Evolutionary conservation across 352 stramenopile genomes (phyloP), one percentile per base, ranked within the genome.

Genomic region (Phytopythium chamaehyphon): DNA sequence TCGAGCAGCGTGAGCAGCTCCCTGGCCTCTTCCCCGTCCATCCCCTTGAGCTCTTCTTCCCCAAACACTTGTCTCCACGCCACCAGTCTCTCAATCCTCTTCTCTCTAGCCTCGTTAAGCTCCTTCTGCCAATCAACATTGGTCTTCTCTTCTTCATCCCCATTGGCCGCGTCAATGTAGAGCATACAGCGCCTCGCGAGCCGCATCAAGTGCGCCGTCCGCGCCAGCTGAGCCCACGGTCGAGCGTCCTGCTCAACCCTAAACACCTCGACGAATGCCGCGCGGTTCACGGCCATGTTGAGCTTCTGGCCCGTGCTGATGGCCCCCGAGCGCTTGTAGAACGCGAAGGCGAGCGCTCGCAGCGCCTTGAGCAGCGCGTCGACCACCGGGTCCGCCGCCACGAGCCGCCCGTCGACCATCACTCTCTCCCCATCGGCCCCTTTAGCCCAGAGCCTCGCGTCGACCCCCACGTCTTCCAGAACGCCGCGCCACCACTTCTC

Each of bases 191-290:
- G 37, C 10, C 37, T 16, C 16, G 11, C 16, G 7, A 43, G 37
- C 37, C 37, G 37, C 37, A 43, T 16, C 37, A 43, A 16, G 37
- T 43, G 37, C 37, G 37, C 37, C 37, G 37, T 43, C 16, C 37
- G 37, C 37, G 37, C 37, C 37, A 43, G 37, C 37, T 18, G 37
- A 16, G 37, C 37, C 10, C 6, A 4, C 37, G 37, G 37, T 18
- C 37, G 37, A 16, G 37, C 2, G 37, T 43, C 37, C 10, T 43
- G 37, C 10, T 43, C 37, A 18, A 16, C 11, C 37, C 5, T 18
- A 2, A 43, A 18, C 37, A 43, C 16, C 37, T 43, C 37, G 37
- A 16, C 22, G 12, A 43, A 18, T 18, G 37, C 15, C 37, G 37
- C 8, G 16, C 6, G 11, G 37, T 18, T 18, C 2, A 43, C 37